Conservation (phyloP, 352 stramenopile genomes). For the Pythium coloratum region DNA sequence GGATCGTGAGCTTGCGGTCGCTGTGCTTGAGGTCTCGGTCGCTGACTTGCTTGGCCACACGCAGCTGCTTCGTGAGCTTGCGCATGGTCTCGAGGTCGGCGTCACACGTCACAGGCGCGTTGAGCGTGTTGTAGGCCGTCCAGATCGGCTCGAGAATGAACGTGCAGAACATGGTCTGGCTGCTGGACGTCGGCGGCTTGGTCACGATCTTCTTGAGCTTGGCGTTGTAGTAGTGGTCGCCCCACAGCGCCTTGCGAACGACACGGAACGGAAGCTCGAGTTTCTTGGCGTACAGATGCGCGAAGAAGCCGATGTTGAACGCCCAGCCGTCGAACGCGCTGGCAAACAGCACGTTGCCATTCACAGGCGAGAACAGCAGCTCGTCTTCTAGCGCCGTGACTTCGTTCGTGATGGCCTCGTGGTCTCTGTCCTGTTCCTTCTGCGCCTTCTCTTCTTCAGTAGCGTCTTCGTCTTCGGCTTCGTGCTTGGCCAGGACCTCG, state of each 20-base stretch:
- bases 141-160: conserved; percentile 92
- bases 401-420: conserved; percentile 58
- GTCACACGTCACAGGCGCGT: conserved; percentile 44
- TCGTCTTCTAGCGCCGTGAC: conserved; percentile 67
- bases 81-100: conserved; percentile 51
- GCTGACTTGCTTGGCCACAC: conserved; percentile 61
- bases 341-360: conserved; percentile 93
- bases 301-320: conserved; percentile 88
- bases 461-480: conserved; percentile 31
- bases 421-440: conserved; percentile 16
- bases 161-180: conserved; percentile 90
- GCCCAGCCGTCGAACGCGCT: conserved; percentile 92
- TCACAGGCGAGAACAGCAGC: conserved; percentile 82
- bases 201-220: conserved; percentile 91
- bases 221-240: conserved; percentile 89
- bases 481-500: conserved; percentile 74
- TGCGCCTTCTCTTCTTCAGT: conserved; percentile 24
- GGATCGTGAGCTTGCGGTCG: conserved; percentile 60
- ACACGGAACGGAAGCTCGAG: conserved; percentile 59
- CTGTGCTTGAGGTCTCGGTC: conserved; percentile 73
- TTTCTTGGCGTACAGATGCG: conserved; percentile 71
- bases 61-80: conserved; percentile 67
- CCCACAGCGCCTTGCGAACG: conserved; percentile 88
- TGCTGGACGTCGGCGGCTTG: conserved; percentile 67
- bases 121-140: conserved; percentile 79